Percentiles rank a stretch among this genome's conserved stretches.
These are phyloP conservation scores for Myochromella boudieri DNA, from an alignment of 768 basidiomycete genomes.

Conservation along the genomic window DNA sequence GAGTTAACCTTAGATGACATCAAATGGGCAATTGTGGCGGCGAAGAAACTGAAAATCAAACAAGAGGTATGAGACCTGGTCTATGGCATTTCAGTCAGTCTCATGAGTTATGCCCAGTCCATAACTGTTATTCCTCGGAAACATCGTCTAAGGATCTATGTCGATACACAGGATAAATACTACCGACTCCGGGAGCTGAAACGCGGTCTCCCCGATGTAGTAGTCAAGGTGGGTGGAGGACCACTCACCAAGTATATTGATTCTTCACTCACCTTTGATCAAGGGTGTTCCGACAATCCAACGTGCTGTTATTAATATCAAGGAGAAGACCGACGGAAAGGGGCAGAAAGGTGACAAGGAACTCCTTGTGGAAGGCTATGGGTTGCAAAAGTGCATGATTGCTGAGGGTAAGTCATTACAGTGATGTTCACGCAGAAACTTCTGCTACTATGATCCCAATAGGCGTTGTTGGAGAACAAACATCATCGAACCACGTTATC, in stretches of 20 bases:
- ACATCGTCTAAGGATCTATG: constrained; percentile 75
- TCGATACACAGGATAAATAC: constrained; percentile 77
- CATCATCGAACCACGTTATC: constrained; percentile 96
- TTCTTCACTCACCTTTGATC: not conserved
- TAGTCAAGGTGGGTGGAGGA: constrained; percentile 70
- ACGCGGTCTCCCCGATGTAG: constrained; percentile 77
- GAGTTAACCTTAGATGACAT: constrained; percentile 92
- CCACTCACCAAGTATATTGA: not conserved
- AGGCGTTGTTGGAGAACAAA: constrained; percentile 93
- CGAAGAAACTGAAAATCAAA: constrained; percentile 91
- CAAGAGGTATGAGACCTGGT: constrained; percentile 55
- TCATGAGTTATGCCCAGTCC: constrained; percentile 40
- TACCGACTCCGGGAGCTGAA: constrained; percentile 86
- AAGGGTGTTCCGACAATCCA: constrained; percentile 87
- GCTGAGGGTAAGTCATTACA: constrained; percentile 70
- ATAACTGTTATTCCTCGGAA: constrained; percentile 76
- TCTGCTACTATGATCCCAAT: not conserved
- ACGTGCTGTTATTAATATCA: constrained; percentile 94
- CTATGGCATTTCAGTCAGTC: not conserved
- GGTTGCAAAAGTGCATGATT: constrained; percentile 94
- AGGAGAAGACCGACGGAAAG: constrained; percentile 77
- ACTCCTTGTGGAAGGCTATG: constrained; percentile 95
- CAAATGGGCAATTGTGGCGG: constrained; percentile 84
- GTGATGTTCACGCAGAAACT: not conserved
- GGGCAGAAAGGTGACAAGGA: constrained; percentile 90